Evolutionary conservation across 331 rosid genomes (phyloP), one percentile per base, ranked within the genome.

Genomic region (Quercus lobata): DNA sequence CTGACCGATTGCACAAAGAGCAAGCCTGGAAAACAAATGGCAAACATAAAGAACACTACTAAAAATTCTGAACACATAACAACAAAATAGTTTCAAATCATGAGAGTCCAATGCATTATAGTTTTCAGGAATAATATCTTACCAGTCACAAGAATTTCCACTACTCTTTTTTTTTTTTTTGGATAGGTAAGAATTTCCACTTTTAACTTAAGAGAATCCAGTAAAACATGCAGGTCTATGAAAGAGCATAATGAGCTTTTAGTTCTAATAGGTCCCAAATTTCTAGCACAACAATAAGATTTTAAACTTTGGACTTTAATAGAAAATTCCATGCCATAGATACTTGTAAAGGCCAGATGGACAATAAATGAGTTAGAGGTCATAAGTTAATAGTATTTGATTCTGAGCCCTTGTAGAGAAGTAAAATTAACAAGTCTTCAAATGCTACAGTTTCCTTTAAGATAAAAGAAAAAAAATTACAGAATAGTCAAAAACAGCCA

Each of bases 1-100:
- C 95, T 56, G 80, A 44, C 56, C 91, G 86, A 37, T 75, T 80
- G 83, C 92, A 91, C 75, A 91, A 73, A 73, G 87, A 85, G 79
- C 95, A 91, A 72, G 82, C 87, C 95, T 91, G 87, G 63, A 46
- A 56, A 30, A 79, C 32, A 52, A 56, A 57, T 27, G 7, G 68
- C 29, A 15, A 63, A 57, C 27, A 69, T 29, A 25, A 7, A 61
- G 29, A 55, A 17, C 21, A 44, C 54, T 11, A 35, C 4, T 15
- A 15, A 19, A 19, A 34, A 37, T 58, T 65, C n/a, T 58, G 44
- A 73, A 7, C 79, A 74, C 8, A 16, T 30, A 29, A 19, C 75
- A 75, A 76, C 44, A 21, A 46, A 30, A 7, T 41, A 19, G 55
- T 24, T 49, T 49, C 54, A 49, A 49, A 49, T 49, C 54, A 49